These are phyloP conservation scores for Sclerospora graminicola DNA, from an alignment of 352 stramenopile species.

Conservation along the genomic window DNA sequence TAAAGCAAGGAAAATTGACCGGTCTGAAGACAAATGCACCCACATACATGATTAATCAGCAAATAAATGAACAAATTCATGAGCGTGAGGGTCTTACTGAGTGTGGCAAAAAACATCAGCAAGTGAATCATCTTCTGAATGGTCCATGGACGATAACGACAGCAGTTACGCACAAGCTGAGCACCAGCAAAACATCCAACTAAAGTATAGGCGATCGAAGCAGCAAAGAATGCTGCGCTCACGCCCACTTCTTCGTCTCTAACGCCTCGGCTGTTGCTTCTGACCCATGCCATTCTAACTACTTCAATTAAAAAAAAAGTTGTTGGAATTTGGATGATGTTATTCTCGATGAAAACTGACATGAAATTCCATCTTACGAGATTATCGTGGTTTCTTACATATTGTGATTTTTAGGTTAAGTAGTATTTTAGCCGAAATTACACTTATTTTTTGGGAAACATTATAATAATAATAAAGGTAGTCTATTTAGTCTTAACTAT, in stretches of 20 bases:
- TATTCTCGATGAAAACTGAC: no score
- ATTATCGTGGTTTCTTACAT: no score
- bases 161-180: conserved; percentile 79
- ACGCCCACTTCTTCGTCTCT: conserved; percentile 37
- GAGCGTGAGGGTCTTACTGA: neutral
- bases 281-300: conserved; percentile 7
- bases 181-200: conserved; percentile 43
- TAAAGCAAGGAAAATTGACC: conserved; percentile 57
- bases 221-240: conserved; percentile 50
- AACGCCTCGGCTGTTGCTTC: conserved; percentile 6
- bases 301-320: no score
- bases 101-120: conserved; percentile 32
- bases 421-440: no score
- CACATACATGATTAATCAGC: neutral
- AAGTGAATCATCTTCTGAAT: conserved; percentile 84
- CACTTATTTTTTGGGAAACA: no score
- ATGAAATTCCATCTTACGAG: no score
- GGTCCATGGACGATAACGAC: conserved; percentile 73
- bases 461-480: no score
- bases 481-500: no score
- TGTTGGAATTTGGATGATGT: no score
- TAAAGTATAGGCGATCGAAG: conserved; percentile 55
- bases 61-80: neutral
- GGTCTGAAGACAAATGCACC: conserved; percentile 22
- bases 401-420: no score